phyloP scores from a whole-genome alignment of 495 filamentous ascomycete genomes.

The Penicillium soppii region DNA sequence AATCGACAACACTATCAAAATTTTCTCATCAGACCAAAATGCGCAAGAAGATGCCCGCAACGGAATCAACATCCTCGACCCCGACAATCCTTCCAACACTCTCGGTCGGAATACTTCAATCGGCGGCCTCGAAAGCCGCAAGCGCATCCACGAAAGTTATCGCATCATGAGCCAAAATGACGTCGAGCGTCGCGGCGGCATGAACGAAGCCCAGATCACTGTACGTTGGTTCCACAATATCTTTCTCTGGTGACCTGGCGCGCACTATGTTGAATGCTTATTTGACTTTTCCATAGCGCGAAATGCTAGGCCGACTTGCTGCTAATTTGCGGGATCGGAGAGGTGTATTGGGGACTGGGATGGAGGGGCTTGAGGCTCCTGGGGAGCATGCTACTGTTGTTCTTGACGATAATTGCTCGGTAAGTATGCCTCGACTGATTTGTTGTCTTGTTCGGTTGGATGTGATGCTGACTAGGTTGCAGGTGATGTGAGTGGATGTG shows the following conservation, averaged over 20 bases:
- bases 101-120: constrained; percentile 19
- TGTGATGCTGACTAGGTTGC: constrained; percentile 1
- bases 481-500: constrained; percentile 27
- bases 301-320: constrained; percentile 59
- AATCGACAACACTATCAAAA: constrained; percentile 75
- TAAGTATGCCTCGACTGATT: constrained; percentile 25
- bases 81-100: constrained; percentile 36
- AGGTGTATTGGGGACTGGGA: constrained; percentile 10
- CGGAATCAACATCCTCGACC: constrained; percentile 55
- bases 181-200: constrained; percentile 57
- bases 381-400: constrained; percentile 22
- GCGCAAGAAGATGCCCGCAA: constrained; percentile 57
- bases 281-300: constrained; percentile 41
- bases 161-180: constrained; percentile 67
- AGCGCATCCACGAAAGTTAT: constrained; percentile 60
- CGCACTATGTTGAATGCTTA: constrained; percentile 6
- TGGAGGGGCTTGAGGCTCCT: constrained; percentile 3
- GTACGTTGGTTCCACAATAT: too few relatives aligned
- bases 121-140: constrained; percentile 54
- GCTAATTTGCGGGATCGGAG: constrained; percentile 43
- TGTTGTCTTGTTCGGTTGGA: neutral
- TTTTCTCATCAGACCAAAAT: constrained; percentile 65
- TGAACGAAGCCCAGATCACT: constrained; percentile 62
- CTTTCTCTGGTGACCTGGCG: neutral
- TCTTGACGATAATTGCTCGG: constrained; percentile 45